Conservation (phyloP, 768 basidiomycete species). For the Phylloporus rhodoxanthus region DNA sequence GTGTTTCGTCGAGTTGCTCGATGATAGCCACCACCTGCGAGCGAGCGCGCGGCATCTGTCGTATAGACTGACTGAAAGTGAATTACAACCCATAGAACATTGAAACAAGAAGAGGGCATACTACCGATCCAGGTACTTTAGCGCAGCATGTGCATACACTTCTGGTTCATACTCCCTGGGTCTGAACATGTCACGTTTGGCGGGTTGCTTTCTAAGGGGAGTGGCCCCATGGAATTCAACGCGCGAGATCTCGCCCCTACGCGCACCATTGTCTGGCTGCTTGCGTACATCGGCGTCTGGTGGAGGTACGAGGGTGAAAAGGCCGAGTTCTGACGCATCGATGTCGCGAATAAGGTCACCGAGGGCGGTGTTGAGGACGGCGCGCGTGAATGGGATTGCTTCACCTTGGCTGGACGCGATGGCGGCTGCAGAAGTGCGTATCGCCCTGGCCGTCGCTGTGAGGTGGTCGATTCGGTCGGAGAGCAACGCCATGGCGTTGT, state of each 20-base stretch:
- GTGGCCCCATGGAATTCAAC: conserved; percentile 66
- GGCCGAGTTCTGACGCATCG: conserved; percentile 71
- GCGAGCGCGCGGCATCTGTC: conserved; percentile 46
- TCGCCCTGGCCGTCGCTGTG: conserved; percentile 44
- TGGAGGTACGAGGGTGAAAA: conserved; percentile 54
- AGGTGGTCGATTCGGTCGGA: conserved; percentile 68
- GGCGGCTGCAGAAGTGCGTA: conserved; percentile 39
- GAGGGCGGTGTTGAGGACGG: conserved; percentile 56
- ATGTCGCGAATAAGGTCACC: conserved; percentile 77
- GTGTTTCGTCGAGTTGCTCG: conserved; percentile 33
- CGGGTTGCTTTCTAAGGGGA: conserved; percentile 48
- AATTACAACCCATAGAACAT: conserved; percentile 27
- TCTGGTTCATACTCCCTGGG: conserved; percentile 59
- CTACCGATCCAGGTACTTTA: conserved; percentile 77
- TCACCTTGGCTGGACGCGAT: conserved; percentile 25
- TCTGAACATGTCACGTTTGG: conserved; percentile 32
- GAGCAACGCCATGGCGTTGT: conserved; percentile 45
- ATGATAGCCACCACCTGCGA: conserved; percentile 35
- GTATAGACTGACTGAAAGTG: conserved; percentile 37
- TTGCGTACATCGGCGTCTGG: conserved; percentile 30
- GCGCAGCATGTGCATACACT: conserved; percentile 67
- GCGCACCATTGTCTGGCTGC: conserved; percentile 19
- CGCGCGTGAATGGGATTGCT: conserved; percentile 47
- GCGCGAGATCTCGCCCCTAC: conserved; percentile 48
- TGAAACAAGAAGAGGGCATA: conserved; percentile 33